Percentiles rank a stretch among this genome's conserved stretches.
phyloP scores from a whole-genome alignment of 176 grass and related monocot genomes.

The Olyra latifolia region DNA sequence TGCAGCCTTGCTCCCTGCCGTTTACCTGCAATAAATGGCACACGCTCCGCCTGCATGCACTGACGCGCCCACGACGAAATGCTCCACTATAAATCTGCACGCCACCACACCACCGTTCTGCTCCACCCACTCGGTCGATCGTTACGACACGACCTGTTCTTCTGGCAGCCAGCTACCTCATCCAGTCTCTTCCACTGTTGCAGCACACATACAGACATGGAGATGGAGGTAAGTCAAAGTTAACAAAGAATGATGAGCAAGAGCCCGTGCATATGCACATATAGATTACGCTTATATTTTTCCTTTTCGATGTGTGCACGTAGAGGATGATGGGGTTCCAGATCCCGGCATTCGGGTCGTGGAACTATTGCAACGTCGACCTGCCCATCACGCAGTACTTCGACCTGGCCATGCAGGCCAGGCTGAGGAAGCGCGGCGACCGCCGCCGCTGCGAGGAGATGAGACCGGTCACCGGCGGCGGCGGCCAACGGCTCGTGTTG shows the following conservation, averaged over 20 bases:
- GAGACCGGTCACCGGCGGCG: neutral
- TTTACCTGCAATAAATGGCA: constrained; percentile 32
- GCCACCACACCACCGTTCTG: constrained; percentile 15
- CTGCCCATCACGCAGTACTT: constrained; percentile 80
- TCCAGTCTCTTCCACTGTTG: neutral
- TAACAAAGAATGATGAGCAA: neutral
- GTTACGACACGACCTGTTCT: neutral
- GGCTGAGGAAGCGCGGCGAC: constrained; percentile 51
- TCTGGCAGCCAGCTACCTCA: no score
- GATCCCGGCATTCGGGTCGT: constrained; percentile 65
- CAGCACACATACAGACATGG: constrained; percentile 13
- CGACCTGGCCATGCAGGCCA: constrained; percentile 65
- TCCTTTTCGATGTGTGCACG: neutral
- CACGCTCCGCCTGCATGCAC: constrained; percentile 30
- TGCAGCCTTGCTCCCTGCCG: constrained; percentile 3
- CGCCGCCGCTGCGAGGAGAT: constrained; percentile 6
- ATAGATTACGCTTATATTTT: no score
- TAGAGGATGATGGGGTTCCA: constrained; percentile 57
- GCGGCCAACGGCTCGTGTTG: constrained; percentile 22
- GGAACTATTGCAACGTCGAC: constrained; percentile 64
- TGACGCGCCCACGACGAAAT: constrained; percentile 20
- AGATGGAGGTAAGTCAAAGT: constrained; percentile 36
- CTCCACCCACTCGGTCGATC: neutral
- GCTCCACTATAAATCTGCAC: constrained; percentile 28
- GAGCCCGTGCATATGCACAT: neutral